These are phyloP conservation scores for Clonostachys byssicola DNA, from an alignment of 2,329 filamentous ascomycete genomes.

Conservation along the genomic window DNA sequence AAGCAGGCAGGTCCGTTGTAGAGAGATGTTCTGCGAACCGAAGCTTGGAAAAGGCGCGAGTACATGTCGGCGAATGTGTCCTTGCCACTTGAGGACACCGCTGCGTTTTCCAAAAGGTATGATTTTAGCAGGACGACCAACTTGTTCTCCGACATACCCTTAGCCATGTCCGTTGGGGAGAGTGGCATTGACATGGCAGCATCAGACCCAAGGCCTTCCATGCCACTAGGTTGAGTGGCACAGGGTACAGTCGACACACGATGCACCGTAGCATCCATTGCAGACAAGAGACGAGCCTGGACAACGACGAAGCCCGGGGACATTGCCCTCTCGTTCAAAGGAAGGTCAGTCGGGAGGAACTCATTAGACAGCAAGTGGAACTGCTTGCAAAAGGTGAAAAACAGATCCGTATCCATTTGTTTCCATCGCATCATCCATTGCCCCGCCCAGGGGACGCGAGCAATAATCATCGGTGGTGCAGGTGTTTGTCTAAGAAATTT, in stretches of 20 bases:
- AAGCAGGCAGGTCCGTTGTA: slow-evolving; percentile 84
- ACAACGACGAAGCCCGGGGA: slow-evolving; percentile 77
- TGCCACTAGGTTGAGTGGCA: slow-evolving; percentile 58
- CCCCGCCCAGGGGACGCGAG: slow-evolving; percentile 78
- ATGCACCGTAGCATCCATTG: slow-evolving; percentile 81
- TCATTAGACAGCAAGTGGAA: slow-evolving; percentile 77
- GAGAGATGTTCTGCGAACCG: slow-evolving; percentile 70
- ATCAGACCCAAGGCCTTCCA: slow-evolving; percentile 43
- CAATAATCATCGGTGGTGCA: slow-evolving; percentile 61
- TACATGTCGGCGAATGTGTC: slow-evolving; percentile 76
- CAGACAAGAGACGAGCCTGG: slow-evolving; percentile 74
- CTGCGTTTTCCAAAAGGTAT: slow-evolving; percentile 53
- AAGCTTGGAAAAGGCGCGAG: slow-evolving; percentile 66
- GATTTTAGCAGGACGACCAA: slow-evolving; percentile 79
- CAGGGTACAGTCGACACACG: slow-evolving; percentile 51
- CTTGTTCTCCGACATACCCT: slow-evolving; percentile 85
- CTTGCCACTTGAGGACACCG: slow-evolving; percentile 38
- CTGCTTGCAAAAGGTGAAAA: slow-evolving; percentile 89
- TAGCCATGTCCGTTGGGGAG: slow-evolving; percentile 64
- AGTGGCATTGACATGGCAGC: slow-evolving; percentile 59
- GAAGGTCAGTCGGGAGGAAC: slow-evolving; percentile 54
- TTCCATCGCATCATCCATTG: slow-evolving; percentile 84
- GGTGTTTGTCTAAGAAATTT: slow-evolving; percentile 62
- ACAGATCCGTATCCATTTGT: slow-evolving; percentile 81
- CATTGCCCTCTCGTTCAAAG: slow-evolving; percentile 52